Percentiles rank a stretch among this genome's conserved stretches.
Conservation (phyloP, 306 rosid species). For the Prunus salicina region DNA sequence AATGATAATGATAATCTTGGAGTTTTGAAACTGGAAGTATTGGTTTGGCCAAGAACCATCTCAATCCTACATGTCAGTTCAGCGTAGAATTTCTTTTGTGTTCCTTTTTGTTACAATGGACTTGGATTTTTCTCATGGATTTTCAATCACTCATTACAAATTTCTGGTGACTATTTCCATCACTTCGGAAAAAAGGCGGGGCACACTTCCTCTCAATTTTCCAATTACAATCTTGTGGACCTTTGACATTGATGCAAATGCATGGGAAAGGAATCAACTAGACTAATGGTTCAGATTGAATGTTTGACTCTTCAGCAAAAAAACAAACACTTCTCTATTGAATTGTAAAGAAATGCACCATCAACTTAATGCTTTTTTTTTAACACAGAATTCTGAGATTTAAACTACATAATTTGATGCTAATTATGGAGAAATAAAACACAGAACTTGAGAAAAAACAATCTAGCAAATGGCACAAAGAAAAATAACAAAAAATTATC, state of each 20-base stretch:
- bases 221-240: not conserved
- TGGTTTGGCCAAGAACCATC: not conserved
- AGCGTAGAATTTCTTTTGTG: not conserved
- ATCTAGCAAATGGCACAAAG: not conserved
- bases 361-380: not conserved
- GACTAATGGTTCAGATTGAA: not conserved
- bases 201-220: not conserved
- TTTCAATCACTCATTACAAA: too few relatives aligned
- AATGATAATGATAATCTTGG: too few relatives aligned
- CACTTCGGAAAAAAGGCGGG: too few relatives aligned
- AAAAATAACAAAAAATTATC: not conserved
- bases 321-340: not conserved
- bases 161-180: too few relatives aligned
- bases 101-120: too few relatives aligned
- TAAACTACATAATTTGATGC: not conserved
- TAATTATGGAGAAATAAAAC: not conserved
- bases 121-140: too few relatives aligned
- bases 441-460: not conserved
- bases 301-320: not conserved
- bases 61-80: not conserved
- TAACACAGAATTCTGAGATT: not conserved
- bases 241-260: not conserved
- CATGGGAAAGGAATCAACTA: not conserved
- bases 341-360: not conserved
- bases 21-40: not conserved